A percentile compares a stretch with the other conserved stretches of the same genome.
These are phyloP conservation scores for Botryotinia convoluta DNA, from an alignment of 2,329 filamentous ascomycete genomes.

Conservation along the genomic window DNA sequence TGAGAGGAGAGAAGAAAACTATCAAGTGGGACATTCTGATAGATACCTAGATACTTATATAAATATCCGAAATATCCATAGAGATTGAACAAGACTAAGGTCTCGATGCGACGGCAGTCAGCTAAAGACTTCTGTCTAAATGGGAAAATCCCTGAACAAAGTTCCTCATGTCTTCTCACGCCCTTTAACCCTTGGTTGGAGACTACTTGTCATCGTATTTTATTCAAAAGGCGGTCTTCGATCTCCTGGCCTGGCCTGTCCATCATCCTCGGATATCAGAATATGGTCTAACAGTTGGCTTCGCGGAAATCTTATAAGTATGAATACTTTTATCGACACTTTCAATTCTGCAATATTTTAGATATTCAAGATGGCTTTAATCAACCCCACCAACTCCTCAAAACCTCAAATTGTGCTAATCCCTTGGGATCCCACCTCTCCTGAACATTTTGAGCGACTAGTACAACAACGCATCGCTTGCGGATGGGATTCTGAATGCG, in stretches of 20 bases:
- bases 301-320: neutral
- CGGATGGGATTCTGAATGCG: slow-evolving; percentile 44
- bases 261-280: neutral
- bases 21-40: neutral
- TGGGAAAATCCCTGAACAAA: neutral
- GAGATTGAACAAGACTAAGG: neutral
- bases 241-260: neutral
- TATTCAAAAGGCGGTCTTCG: neutral
- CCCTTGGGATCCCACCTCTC: slow-evolving; percentile 45
- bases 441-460: slow-evolving; percentile 43
- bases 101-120: neutral
- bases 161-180: neutral
- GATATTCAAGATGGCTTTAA: neutral
- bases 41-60: neutral
- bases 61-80: neutral
- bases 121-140: neutral
- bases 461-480: slow-evolving; percentile 46
- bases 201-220: neutral
- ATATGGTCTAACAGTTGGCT: neutral
- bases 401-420: slow-evolving; percentile 40
- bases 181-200: slow-evolving; percentile 3
- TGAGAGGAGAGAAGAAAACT: neutral
- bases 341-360: neutral
- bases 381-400: neutral
- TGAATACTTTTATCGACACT: neutral